Evolutionary conservation across 306 rosid genomes (phyloP).

Genomic region (Sicyos baderoa): DNA sequence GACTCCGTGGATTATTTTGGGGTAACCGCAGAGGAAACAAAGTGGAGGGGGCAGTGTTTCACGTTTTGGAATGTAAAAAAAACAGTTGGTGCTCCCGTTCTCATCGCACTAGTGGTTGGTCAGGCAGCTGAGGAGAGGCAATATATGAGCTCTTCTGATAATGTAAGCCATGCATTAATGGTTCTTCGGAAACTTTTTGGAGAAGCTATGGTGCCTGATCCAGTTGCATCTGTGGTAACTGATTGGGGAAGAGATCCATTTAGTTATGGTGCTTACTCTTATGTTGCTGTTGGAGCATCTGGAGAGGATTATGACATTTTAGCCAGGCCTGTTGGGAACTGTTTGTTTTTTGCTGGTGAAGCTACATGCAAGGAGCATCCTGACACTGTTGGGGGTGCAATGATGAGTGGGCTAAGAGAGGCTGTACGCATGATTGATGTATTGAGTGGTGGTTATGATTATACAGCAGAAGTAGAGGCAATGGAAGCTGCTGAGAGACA

Average conservation of each 20-base stretch:
- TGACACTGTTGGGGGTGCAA: slow-evolving; percentile 99
- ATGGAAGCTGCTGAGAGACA: slow-evolving; percentile 74
- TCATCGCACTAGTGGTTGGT: slow-evolving; percentile 91
- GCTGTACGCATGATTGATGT: slow-evolving; percentile 88
- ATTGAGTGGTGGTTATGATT: slow-evolving; percentile 71
- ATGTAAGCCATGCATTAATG: slow-evolving; percentile 73
- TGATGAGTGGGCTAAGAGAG: slow-evolving; percentile 98
- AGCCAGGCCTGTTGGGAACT: slow-evolving; percentile 82
- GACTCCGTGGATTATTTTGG: slow-evolving; percentile 98
- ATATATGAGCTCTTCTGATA: slow-evolving; percentile 57
- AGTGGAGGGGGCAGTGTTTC: slow-evolving; percentile 83
- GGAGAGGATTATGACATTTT: slow-evolving; percentile 93
- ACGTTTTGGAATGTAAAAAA: slow-evolving; percentile 98
- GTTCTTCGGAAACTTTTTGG: slow-evolving; percentile 95
- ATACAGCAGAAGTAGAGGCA: slow-evolving; percentile 82
- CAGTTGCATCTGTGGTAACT: slow-evolving; percentile 83
- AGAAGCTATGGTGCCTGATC: slow-evolving; percentile 77
- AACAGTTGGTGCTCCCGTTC: slow-evolving; percentile 97
- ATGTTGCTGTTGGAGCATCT: slow-evolving; percentile 92
- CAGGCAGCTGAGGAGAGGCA: slow-evolving; percentile 89
- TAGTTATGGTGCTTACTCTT: slow-evolving; percentile 92
- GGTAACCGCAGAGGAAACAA: slow-evolving; percentile 88
- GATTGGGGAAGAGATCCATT: slow-evolving; percentile 99
- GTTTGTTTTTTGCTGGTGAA: slow-evolving; percentile 98
- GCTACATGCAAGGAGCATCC: slow-evolving; percentile 99